Percentiles rank a stretch among this genome's conserved stretches.
Evolutionary conservation across 2,329 filamentous ascomycete species (phyloP).

Genomic region (Colletotrichum musae): DNA sequence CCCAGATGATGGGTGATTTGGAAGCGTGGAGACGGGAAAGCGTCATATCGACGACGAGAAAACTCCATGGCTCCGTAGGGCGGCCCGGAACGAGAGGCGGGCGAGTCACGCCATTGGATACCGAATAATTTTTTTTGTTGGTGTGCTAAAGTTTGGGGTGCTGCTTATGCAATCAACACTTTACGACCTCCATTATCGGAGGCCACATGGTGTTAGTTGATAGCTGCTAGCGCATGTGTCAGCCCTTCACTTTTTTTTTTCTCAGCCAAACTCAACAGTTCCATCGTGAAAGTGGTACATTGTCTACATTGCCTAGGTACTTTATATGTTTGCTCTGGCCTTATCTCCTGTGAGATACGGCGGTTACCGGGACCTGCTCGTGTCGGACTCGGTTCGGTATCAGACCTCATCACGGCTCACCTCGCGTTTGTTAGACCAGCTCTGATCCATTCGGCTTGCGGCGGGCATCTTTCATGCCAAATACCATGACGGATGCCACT

Average conservation of each 20-base stretch:
- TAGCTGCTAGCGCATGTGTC: conserved; percentile 15
- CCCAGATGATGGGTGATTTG: not conserved
- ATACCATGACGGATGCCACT: too few relatives aligned
- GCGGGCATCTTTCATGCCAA: too few relatives aligned
- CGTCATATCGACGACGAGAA: not conserved
- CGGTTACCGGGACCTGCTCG: conserved; percentile 14
- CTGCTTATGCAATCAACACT: conserved; percentile 9
- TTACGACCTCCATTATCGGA: conserved; percentile 19
- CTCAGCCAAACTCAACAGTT: conserved; percentile 1
- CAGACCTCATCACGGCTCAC: not conserved
- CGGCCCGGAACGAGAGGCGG: conserved; percentile 1
- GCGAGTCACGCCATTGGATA: conserved; percentile 1
- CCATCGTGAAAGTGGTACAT: conserved; percentile 8
- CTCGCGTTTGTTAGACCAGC: too few relatives aligned
- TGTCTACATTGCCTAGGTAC: not conserved
- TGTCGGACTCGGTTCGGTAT: conserved; percentile 20
- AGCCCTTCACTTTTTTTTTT: not conserved
- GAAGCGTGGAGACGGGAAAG: not conserved
- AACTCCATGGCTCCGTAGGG: not conserved
- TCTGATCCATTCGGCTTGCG: too few relatives aligned
- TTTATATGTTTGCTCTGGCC: not conserved
- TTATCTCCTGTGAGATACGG: conserved; percentile 14
- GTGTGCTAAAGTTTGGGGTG: conserved; percentile 10
- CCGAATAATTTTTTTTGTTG: not conserved
- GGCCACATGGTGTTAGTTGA: not conserved